A percentile compares a stretch with the other conserved stretches of the same genome.
phyloP scores from a whole-genome alignment of 2,329 filamentous ascomycete genomes.

The Gnomoniopsis sp. region DNA sequence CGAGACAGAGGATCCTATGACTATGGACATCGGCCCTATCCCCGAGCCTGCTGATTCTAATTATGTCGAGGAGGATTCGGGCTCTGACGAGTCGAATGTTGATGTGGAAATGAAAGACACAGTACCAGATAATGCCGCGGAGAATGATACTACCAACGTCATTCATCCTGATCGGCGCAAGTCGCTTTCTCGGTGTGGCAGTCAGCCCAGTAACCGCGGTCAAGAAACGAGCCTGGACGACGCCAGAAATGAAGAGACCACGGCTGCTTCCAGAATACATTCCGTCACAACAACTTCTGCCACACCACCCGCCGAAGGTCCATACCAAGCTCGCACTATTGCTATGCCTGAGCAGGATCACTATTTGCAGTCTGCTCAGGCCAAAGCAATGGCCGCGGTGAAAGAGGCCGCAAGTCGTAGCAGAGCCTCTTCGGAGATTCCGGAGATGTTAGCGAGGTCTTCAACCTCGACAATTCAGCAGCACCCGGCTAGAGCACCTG shows the following conservation, averaged over 20 bases:
- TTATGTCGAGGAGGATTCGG: conserved; percentile 10
- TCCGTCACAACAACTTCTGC: background rate
- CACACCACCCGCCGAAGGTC: background rate
- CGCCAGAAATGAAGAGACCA: background rate
- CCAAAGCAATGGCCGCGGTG: conserved; percentile 13
- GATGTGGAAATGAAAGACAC: background rate
- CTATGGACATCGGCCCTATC: conserved; percentile 12
- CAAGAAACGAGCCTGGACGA: background rate
- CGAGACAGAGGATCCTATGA: conserved; percentile 13
- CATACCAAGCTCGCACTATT: background rate
- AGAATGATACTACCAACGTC: background rate
- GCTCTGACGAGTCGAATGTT: background rate
- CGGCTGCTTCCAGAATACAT: background rate
- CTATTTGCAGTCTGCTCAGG: conserved; percentile 9
- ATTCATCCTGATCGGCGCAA: background rate
- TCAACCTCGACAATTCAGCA: too few species aligned
- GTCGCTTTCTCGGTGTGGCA: background rate
- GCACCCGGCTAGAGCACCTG: background rate
- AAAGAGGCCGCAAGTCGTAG: conserved; percentile 14
- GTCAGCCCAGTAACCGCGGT: background rate
- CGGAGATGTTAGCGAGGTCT: background rate
- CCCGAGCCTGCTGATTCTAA: conserved; percentile 11
- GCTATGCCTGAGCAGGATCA: conserved; percentile 5
- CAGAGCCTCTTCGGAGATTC: conserved; percentile 12
- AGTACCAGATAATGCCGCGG: background rate